Evolutionary conservation across 1,139 yeast genomes (phyloP).

Genomic region (Lodderomyces metapsilosis): DNA sequence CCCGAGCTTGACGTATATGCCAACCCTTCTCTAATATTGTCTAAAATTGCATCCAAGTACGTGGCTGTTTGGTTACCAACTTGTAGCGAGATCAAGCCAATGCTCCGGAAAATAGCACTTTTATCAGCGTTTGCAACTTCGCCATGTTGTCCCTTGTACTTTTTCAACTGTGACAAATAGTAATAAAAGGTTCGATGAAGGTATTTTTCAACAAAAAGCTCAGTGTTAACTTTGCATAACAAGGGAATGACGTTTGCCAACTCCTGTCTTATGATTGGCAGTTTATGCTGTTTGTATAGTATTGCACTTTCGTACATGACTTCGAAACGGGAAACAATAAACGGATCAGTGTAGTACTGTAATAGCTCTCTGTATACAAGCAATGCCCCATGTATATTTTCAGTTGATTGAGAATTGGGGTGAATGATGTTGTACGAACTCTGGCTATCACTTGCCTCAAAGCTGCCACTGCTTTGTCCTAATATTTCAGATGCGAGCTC

Average conservation of each 20-base stretch:
- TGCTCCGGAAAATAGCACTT: conserved; percentile 73
- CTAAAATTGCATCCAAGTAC: conserved; percentile 81
- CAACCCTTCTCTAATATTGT: conserved; percentile 80
- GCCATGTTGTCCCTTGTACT: conserved; percentile 49
- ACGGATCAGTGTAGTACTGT: conserved; percentile 61
- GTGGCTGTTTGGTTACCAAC: conserved; percentile 88
- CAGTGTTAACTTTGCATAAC: conserved; percentile 75
- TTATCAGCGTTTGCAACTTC: conserved; percentile 56
- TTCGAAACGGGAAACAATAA: conserved; percentile 54
- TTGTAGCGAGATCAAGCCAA: conserved; percentile 81
- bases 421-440: conserved; percentile 25
- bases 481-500: conserved; percentile 52
- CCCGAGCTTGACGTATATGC: conserved; percentile 43
- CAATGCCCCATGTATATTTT: conserved; percentile 81
- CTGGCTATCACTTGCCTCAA: conserved; percentile 7
- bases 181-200: conserved; percentile 78
- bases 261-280: conserved; percentile 74
- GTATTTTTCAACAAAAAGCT: conserved; percentile 75
- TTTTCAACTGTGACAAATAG: conserved; percentile 75
- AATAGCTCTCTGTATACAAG: conserved; percentile 80
- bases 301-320: conserved; percentile 76
- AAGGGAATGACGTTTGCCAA: conserved; percentile 80
- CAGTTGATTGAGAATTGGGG: conserved; percentile 44
- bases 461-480: conserved; percentile 21
- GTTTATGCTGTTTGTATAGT: conserved; percentile 74